Evolutionary conservation across 2,329 filamentous ascomycete species (phyloP).

Genomic region (Biscogniauxia marginata): DNA sequence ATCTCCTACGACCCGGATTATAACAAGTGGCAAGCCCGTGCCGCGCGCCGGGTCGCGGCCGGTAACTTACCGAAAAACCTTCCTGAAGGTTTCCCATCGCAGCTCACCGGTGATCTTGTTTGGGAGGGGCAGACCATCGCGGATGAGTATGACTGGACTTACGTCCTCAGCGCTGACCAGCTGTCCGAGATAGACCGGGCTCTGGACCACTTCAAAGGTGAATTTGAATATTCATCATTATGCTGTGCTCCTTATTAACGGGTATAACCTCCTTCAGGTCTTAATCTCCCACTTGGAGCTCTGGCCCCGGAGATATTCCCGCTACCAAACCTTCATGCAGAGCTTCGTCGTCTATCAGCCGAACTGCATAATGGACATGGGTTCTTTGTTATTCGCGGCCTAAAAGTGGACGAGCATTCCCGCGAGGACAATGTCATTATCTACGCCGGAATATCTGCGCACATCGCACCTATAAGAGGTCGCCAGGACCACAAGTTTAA

Average conservation of each 20-base stretch:
- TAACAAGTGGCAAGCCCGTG: slow-evolving; percentile 52
- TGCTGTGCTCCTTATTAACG: background rate
- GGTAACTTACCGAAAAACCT: slow-evolving; percentile 41
- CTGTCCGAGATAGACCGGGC: slow-evolving; percentile 48
- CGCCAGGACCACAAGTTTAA: slow-evolving; percentile 49
- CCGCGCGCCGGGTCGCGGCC: slow-evolving; percentile 41
- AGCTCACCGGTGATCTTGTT: slow-evolving; percentile 50
- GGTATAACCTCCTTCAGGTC: slow-evolving; percentile 3
- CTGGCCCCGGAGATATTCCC: slow-evolving; percentile 54
- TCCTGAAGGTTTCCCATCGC: slow-evolving; percentile 49
- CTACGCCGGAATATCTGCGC: slow-evolving; percentile 58
- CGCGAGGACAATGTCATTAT: slow-evolving; percentile 58
- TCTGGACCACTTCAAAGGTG: slow-evolving; percentile 43
- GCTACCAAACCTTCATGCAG: slow-evolving; percentile 48
- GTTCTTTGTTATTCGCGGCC: slow-evolving; percentile 60
- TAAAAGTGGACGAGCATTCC: slow-evolving; percentile 51
- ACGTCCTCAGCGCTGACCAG: slow-evolving; percentile 45
- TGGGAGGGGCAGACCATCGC: slow-evolving; percentile 55
- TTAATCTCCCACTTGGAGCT: slow-evolving; percentile 37
- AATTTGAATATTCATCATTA: background rate
- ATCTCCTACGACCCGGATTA: slow-evolving; percentile 56
- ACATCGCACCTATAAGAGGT: slow-evolving; percentile 54
- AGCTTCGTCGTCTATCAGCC: slow-evolving; percentile 49
- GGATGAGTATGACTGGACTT: slow-evolving; percentile 52
- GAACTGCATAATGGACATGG: slow-evolving; percentile 59